Evolutionary conservation across 371 early-diverging fungal species (phyloP), one percentile per base, ranked within the genome.

Genomic region (Actinomucor elegans): DNA sequence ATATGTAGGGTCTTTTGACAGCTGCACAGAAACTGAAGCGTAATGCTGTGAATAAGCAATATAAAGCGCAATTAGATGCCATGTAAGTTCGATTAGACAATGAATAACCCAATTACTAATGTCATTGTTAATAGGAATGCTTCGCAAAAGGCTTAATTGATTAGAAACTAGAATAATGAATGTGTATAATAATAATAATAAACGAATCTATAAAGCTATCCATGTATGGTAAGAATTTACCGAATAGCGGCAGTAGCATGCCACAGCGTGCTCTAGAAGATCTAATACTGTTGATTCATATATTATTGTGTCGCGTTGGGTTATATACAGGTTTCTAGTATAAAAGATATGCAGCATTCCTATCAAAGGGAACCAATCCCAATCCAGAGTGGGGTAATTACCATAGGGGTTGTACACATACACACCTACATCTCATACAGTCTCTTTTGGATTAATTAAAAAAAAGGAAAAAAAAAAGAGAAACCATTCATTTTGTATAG

Each of bases 1-100:
- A 29, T 29, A 18, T 48, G 32, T 69, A 77, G 71, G 78, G 83
- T 37, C 41, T 87, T 48, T 67, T 93, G 75, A 98, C 98, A 8
- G 94, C 97, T 11, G 94, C 97, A 11, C 90, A 89, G 70, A 98
- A 98, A 73, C 64, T 96, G 33, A 93, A 94, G 75, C 85, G 98
- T 52, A 81, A 79, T 40, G 88, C 84, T 28, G 83, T 96, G 41
- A 72, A 82, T 45, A 67, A 81, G 33, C 60, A 67, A 21, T 93
- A 88, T 67, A 68, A 73, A 48, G 35, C 43, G 4, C 66, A 86
- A 36, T 76, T 97, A 49, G 78, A 85, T 33, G 68, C 49, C 11
- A 80, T 87, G 77, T 91, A 85, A 61, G 71, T 53, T 17, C 27
- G 15, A 7, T 12, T 29, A 18, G n/a, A 52, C 7, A 6, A 9